phyloP scores from a whole-genome alignment of 257 asterid genomes.

The Solanum pimpinellifolium region DNA sequence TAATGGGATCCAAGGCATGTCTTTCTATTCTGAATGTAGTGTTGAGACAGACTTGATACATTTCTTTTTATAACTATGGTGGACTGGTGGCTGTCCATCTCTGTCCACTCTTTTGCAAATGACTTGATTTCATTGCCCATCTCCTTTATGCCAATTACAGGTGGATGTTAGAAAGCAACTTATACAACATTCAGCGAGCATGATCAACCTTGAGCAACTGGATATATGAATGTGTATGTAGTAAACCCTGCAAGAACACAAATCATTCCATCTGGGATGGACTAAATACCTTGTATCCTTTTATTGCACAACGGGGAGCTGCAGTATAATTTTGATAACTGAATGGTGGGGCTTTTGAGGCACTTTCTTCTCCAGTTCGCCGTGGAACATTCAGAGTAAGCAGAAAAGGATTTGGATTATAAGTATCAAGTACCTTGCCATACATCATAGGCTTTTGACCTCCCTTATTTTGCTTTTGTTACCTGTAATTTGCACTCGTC shows the following conservation, averaged over 20 bases:
- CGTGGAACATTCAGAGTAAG: neutral
- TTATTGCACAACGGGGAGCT: neutral
- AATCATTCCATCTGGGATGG: neutral
- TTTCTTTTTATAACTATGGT: neutral
- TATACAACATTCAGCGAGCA: conserved; percentile 42
- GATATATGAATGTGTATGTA: conserved; percentile 37
- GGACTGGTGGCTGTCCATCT: neutral
- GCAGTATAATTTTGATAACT: neutral
- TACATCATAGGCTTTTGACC: neutral
- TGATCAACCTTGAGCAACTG: conserved; percentile 51
- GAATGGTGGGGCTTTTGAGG: neutral
- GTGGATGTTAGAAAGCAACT: conserved; percentile 82
- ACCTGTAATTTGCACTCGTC: neutral
- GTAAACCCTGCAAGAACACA: neutral
- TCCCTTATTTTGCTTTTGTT: neutral
- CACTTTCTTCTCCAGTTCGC: neutral
- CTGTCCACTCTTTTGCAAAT: neutral
- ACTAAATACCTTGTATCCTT: neutral
- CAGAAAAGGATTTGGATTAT: neutral
- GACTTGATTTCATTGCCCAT: neutral
- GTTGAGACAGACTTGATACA: neutral
- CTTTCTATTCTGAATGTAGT: neutral
- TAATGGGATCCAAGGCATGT: conserved; percentile 86
- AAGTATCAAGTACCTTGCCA: neutral
- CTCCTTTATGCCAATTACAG: conserved; percentile 21